Conservation (phyloP, 176 grass and related monocot species). For the Phragmites australis region DNA sequence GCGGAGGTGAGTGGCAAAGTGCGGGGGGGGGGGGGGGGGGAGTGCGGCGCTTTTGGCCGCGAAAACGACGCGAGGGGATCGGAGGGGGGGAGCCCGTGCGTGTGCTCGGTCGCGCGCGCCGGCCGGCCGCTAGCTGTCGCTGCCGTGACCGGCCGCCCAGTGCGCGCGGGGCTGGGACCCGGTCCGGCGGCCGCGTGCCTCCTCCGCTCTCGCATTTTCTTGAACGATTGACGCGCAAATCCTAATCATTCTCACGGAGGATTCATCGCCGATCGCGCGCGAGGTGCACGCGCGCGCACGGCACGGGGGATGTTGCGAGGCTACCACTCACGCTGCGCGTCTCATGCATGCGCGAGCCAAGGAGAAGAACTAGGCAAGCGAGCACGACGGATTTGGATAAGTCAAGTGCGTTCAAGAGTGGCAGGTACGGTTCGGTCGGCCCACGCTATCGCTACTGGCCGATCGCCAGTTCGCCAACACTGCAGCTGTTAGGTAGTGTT, state of each 20-base stretch:
- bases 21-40: too few relatives aligned
- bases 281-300: not conserved
- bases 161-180: not conserved
- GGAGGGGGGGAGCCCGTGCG: not conserved
- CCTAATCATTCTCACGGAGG: too few relatives aligned
- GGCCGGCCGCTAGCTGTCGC: not conserved
- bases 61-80: constrained; percentile 39
- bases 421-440: not conserved
- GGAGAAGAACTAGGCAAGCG: not conserved
- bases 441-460: not conserved
- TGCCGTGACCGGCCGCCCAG: not conserved
- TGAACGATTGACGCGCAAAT: not conserved
- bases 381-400: constrained; percentile 13
- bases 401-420: not conserved
- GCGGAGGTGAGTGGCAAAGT: constrained; percentile 37
- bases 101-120: not conserved
- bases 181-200: not conserved
- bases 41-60: constrained; percentile 34
- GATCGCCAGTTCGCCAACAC: too few relatives aligned
- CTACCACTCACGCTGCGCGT: too few relatives aligned
- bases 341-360: not conserved
- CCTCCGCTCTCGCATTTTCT: not conserved
- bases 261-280: too few relatives aligned
- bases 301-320: too few relatives aligned
- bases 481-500: too few relatives aligned